A percentile compares a stretch with the other conserved stretches of the same genome.
Conservation (phyloP, 2,329 filamentous ascomycete genomes). For the Epichloe sylvatica region DNA sequence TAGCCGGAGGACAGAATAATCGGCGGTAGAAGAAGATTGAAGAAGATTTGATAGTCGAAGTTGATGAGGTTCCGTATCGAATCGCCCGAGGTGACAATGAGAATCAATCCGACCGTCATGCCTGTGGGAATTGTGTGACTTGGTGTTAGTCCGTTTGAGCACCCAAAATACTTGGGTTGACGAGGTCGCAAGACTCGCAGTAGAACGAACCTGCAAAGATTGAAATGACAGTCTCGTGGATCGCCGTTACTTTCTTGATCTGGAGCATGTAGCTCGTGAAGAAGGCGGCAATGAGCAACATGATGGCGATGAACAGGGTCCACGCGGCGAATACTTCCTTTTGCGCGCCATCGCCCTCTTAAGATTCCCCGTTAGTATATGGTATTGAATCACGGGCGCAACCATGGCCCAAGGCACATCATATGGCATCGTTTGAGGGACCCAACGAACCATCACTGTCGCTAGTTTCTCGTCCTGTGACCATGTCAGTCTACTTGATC, state of each 20-base stretch:
- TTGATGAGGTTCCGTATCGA: conserved; percentile 82
- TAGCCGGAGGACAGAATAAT: conserved; percentile 97
- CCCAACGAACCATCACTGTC: conserved; percentile 21
- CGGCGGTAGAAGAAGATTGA: conserved; percentile 94
- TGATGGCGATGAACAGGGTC: conserved; percentile 93
- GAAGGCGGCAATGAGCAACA: conserved; percentile 83
- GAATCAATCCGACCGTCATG: conserved; percentile 85
- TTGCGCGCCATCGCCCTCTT: conserved; percentile 67
- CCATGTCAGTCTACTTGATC: background rate
- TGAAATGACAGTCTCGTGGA: conserved; percentile 95
- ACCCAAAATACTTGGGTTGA: background rate
- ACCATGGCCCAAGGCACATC: background rate
- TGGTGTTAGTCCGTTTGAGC: background rate
- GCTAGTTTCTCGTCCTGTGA: conserved; percentile 12
- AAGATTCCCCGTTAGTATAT: conserved; percentile 10
- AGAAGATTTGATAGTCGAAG: conserved; percentile 99
- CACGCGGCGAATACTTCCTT: conserved; percentile 94
- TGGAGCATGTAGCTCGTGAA: conserved; percentile 96
- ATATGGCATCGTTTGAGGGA: background rate
- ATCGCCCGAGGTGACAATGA: conserved; percentile 67
- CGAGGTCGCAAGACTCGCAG: background rate
- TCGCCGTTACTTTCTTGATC: conserved; percentile 89
- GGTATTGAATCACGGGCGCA: background rate
- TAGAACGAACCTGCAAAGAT: conserved; percentile 69
- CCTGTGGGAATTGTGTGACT: conserved; percentile 33